A percentile compares a stretch with the other conserved stretches of the same genome.
Conservation (phyloP, 495 filamentous ascomycete species). For the Penicillium dipodomyicola region DNA sequence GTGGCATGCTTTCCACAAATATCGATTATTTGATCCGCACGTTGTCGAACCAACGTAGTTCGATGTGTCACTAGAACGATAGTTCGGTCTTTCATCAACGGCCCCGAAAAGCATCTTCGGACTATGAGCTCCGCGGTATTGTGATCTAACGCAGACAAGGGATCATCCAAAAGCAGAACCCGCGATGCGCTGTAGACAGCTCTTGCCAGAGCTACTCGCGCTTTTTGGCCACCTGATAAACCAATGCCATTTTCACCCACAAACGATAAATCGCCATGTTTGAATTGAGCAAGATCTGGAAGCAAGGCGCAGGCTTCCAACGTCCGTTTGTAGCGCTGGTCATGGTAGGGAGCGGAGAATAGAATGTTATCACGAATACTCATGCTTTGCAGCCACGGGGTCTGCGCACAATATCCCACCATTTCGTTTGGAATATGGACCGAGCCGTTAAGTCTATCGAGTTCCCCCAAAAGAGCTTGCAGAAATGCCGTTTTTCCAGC, state of each 20-base stretch:
- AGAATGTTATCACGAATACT: constrained; percentile 83
- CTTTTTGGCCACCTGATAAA: constrained; percentile 69
- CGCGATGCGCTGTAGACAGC: constrained; percentile 67
- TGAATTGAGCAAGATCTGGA: constrained; percentile 61
- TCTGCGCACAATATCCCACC: constrained; percentile 79
- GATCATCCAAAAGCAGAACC: constrained; percentile 67
- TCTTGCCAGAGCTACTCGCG: constrained; percentile 65
- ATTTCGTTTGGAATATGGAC: constrained; percentile 60
- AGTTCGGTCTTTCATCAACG: constrained; percentile 59
- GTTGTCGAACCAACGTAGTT: constrained; percentile 59
- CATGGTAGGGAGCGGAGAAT: constrained; percentile 70
- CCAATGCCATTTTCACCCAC: constrained; percentile 69
- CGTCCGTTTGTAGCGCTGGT: constrained; percentile 56
- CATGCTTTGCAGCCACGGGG: constrained; percentile 90
- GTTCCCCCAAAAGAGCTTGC: constrained; percentile 74
- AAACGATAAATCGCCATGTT: constrained; percentile 65
- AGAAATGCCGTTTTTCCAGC: constrained; percentile 79
- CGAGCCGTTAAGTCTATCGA: constrained; percentile 63
- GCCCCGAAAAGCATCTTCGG: constrained; percentile 62
- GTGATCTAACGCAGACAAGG: constrained; percentile 68
- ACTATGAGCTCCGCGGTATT: constrained; percentile 73
- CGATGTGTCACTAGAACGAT: constrained; percentile 79
- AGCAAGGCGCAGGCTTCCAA: constrained; percentile 62
- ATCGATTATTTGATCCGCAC: constrained; percentile 68
- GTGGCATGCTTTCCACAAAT: constrained; percentile 55